These are phyloP conservation scores for Malus hybrid DNA, from an alignment of 331 rosid species.

Conservation along the genomic window DNA sequence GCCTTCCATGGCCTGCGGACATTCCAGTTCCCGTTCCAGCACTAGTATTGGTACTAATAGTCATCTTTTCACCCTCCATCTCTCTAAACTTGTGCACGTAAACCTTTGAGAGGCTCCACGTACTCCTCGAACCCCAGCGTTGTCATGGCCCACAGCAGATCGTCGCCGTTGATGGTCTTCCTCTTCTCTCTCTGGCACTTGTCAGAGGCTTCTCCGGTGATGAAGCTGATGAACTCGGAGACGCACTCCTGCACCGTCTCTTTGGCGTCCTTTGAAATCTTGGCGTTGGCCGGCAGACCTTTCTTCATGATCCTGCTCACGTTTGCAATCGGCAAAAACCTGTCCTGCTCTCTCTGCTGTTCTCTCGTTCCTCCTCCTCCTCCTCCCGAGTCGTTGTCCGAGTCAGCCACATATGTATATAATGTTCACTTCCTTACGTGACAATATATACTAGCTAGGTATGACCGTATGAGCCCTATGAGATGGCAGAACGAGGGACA, in stretches of 20 bases:
- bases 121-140: conserved; percentile 53
- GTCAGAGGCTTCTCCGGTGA: conserved; percentile 55
- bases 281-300: conserved; percentile 35
- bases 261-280: conserved; percentile 68
- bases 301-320: conserved; percentile 51
- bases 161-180: conserved; percentile 69
- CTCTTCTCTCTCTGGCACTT: conserved; percentile 61
- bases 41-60: too few relatives aligned
- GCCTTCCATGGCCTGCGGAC: not conserved
- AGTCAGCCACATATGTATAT: too few relatives aligned
- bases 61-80: conserved; percentile 49
- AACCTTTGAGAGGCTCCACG: conserved; percentile 40
- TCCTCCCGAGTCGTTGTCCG: too few relatives aligned
- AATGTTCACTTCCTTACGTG: too few relatives aligned
- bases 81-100: conserved; percentile 47
- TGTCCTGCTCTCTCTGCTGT: too few relatives aligned
- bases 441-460: too few relatives aligned
- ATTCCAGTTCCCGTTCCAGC: not conserved
- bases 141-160: conserved; percentile 56
- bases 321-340: too few relatives aligned
- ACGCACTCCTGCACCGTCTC: too few relatives aligned
- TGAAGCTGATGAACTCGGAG: too few relatives aligned
- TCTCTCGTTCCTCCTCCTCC: not conserved
- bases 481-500: too few relatives aligned
- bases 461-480: too few relatives aligned